Evolutionary conservation across 768 basidiomycete genomes (phyloP).

Genomic region (Leccinum incarnatum): DNA sequence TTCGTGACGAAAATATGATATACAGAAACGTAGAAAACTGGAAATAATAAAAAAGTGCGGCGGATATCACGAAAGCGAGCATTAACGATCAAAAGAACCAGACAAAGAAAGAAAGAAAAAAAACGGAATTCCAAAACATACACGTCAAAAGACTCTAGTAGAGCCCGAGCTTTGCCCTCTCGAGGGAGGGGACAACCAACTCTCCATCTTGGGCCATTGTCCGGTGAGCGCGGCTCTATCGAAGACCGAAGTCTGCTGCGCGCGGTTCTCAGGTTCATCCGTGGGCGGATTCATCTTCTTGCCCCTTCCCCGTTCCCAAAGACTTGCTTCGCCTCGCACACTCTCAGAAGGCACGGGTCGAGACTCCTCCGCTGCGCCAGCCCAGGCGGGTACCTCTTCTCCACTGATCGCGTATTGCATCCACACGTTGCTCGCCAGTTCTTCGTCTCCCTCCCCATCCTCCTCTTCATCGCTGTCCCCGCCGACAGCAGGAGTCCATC

Average conservation of each 20-base stretch:
- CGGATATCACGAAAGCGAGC: constrained; percentile 12
- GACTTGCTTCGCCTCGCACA: constrained; percentile 4
- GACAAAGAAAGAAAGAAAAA: constrained; percentile 1
- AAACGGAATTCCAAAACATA: neutral
- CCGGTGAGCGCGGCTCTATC: constrained; percentile 28
- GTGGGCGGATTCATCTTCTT: constrained; percentile 18
- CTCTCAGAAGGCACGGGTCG: constrained; percentile 1
- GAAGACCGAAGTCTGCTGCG: constrained; percentile 23
- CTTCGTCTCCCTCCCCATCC: constrained; percentile 17
- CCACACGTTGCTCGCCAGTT: constrained; percentile 25
- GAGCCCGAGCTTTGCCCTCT: constrained; percentile 33
- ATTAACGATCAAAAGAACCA: neutral
- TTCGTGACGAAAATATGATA: constrained; percentile 20
- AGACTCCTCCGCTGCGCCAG: constrained; percentile 2
- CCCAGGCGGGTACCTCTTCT: constrained; percentile 17
- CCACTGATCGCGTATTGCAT: constrained; percentile 32
- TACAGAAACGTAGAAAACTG: constrained; percentile 22
- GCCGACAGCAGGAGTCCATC: constrained; percentile 24
- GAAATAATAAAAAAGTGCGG: constrained; percentile 5
- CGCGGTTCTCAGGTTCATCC: constrained; percentile 23
- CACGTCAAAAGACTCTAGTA: constrained; percentile 28
- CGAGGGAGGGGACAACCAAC: constrained; percentile 29
- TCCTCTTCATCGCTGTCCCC: constrained; percentile 28
- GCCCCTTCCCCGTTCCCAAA: constrained; percentile 26
- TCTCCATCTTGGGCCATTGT: constrained; percentile 37